phyloP scores from a whole-genome alignment of 2,329 filamentous ascomycete genomes.

The Nemania sp. region DNA sequence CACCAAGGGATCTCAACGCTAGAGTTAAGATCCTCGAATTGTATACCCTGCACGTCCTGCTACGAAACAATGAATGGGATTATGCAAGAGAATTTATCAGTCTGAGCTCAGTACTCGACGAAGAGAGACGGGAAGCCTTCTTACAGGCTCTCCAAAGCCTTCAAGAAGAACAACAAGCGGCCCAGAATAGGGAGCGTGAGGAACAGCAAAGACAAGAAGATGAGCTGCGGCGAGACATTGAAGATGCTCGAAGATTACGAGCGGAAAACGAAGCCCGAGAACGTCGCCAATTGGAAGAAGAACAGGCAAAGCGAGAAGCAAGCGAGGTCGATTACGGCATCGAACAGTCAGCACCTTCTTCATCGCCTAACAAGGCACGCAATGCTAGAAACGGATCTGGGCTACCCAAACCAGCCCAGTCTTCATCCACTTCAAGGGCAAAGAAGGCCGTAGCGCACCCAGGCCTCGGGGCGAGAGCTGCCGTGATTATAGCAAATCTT shows the following conservation, averaged over 20 bases:
- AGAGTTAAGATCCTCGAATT: slow-evolving; percentile 92
- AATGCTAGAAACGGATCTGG: slow-evolving; percentile 40
- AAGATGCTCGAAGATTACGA: slow-evolving; percentile 59
- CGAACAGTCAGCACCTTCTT: slow-evolving; percentile 55
- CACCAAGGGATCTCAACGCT: slow-evolving; percentile 80
- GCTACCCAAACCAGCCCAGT: slow-evolving; percentile 40
- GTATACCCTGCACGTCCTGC: slow-evolving; percentile 93
- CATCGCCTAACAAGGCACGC: slow-evolving; percentile 43
- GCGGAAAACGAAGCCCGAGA: slow-evolving; percentile 64
- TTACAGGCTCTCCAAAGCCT: slow-evolving; percentile 82
- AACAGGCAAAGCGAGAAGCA: slow-evolving; percentile 53
- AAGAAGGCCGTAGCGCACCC: slow-evolving; percentile 43
- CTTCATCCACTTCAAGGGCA: slow-evolving; percentile 32
- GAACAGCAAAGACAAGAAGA: slow-evolving; percentile 62
- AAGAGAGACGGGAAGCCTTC: slow-evolving; percentile 88
- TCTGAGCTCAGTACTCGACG: slow-evolving; percentile 84
- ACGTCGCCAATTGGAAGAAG: slow-evolving; percentile 57
- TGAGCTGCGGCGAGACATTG: slow-evolving; percentile 58
- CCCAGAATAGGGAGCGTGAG: slow-evolving; percentile 67
- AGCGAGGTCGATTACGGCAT: slow-evolving; percentile 73
- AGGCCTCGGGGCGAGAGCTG: slow-evolving; percentile 54
- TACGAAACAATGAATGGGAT: slow-evolving; percentile 93
- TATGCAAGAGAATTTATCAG: slow-evolving; percentile 91
- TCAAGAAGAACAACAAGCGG: slow-evolving; percentile 79
- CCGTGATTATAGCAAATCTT: slow-evolving; percentile 58